Evolutionary conservation across 495 filamentous ascomycete genomes (phyloP), one percentile per base, ranked within the genome.

Genomic region (Ramalina intermedia): DNA sequence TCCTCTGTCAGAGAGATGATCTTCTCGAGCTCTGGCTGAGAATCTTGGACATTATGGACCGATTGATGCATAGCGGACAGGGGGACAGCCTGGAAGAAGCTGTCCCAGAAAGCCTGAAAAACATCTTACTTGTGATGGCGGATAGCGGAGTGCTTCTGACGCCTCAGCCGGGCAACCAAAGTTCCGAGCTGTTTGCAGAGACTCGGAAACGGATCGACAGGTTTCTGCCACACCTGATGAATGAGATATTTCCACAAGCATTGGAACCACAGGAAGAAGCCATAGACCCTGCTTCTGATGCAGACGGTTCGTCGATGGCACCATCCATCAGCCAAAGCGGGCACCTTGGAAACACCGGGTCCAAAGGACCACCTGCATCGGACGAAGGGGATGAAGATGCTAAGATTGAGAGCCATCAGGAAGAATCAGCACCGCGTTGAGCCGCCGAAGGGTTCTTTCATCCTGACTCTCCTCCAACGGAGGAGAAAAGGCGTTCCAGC

Each of bases 21-120:
- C 86, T 96, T 84, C 68, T 96, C 37, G 85, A 89, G 62, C 72
- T 96, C 6, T 98, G 91, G 91, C 63, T 91, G 16, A 80, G 79
- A 63, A 95, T 96, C 44, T 71, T 98, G 57, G 86, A 91, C 62
- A 85, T 96, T 46, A 89, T 96, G 72, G 91, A 96, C 57, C 75
- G 91, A 24, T 73, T 98, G 57, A 94, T 96, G 82, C 94, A 95
- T 62, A 93, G 86, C 56, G 91, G 91, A 4, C 87, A 94, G 63
- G 85, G 85, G 12, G 87, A 94, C 58, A 87, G 81, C 57, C 65
- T 94, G 60, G 87, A 94, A 65, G 90, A 96, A 69, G 89, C 91
- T 26, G 86, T 99, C 3, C 86, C 88, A 4, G 93, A 99, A 61
- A 87, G 83, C 55, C 67, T 99, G 52, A 99, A 96, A 66, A 99